Conservation (phyloP, 2,329 filamentous ascomycete genomes). For the Eutypa lata region DNA sequence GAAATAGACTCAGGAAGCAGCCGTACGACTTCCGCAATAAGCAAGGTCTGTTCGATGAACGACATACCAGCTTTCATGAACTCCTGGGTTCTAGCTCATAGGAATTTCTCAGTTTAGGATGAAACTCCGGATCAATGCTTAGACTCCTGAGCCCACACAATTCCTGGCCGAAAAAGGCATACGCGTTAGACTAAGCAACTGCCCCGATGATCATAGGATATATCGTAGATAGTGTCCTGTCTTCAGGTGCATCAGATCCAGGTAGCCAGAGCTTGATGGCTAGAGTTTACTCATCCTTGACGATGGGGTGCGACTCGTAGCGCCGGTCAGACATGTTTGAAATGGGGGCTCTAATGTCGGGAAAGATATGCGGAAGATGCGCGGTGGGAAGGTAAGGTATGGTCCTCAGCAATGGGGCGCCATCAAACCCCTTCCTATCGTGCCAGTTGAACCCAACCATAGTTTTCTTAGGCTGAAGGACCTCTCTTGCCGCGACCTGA, state of each 20-base stretch:
- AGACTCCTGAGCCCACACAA: not conserved
- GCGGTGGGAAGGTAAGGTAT: conserved; percentile 14
- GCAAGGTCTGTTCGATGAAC: conserved; percentile 19
- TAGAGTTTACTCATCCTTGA: not conserved
- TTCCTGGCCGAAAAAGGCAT: conserved; percentile 1
- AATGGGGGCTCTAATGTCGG: not conserved
- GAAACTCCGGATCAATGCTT: not conserved
- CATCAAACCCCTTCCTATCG: conserved; percentile 20
- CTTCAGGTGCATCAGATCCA: not conserved
- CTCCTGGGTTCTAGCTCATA: conserved; percentile 16
- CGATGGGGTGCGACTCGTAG: not conserved
- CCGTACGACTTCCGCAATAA: conserved; percentile 18
- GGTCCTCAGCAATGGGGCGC: conserved; percentile 16
- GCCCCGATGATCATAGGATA: not conserved
- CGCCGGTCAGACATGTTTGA: not conserved
- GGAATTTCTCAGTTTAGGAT: not conserved
- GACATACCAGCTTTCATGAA: conserved; percentile 18
- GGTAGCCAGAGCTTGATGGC: not conserved
- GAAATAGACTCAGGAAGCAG: conserved; percentile 13
- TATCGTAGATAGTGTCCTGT: not conserved
- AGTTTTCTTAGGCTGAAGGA: conserved; percentile 14
- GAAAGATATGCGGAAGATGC: not conserved
- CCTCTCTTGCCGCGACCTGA: conserved; percentile 5
- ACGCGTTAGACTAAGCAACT: not conserved
- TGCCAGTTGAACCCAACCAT: conserved; percentile 24